Conservation (phyloP, 371 early-diverging fungal species). For the Mycotypha africana region DNA sequence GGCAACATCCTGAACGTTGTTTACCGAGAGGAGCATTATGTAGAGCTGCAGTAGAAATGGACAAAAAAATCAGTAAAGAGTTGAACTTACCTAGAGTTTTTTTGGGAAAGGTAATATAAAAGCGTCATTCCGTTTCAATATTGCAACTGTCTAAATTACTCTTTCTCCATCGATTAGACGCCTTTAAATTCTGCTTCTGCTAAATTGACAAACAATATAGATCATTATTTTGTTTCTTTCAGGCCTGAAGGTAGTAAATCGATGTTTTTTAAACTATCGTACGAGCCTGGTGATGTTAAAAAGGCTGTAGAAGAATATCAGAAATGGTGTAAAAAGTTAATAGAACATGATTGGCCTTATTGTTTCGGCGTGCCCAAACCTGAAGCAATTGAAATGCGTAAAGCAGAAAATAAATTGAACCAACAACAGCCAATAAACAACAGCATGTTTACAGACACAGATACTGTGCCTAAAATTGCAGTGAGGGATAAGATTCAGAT, state of each 20-base stretch:
- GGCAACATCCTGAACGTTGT: conserved; percentile 54
- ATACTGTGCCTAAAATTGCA: too few relatives aligned
- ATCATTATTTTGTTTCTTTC: conserved; percentile 69
- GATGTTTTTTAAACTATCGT: conserved; percentile 69
- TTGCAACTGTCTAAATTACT: not conserved
- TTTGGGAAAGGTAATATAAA: conserved; percentile 70
- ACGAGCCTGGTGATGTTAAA: conserved; percentile 67
- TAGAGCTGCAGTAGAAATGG: conserved; percentile 62
- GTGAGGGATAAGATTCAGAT: too few relatives aligned
- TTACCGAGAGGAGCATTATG: conserved; percentile 69
- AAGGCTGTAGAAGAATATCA: conserved; percentile 64
- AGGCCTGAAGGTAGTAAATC: conserved; percentile 59
- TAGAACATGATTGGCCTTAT: conserved; percentile 68
- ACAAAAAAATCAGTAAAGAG: conserved; percentile 62
- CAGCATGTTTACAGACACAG: too few relatives aligned
- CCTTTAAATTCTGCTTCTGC: conserved; percentile 80
- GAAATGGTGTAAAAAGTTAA: conserved; percentile 65
- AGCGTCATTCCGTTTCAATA: too few relatives aligned
- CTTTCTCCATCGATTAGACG: conserved; percentile 62
- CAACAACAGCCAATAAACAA: too few relatives aligned
- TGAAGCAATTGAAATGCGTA: too few relatives aligned
- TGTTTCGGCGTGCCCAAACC: conserved; percentile 59
- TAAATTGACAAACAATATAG: conserved; percentile 70
- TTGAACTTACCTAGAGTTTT: conserved; percentile 67
- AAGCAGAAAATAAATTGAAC: too few relatives aligned